Evolutionary conservation across 2,329 filamentous ascomycete genomes (phyloP).

Genomic region (Fusarium graminum): DNA sequence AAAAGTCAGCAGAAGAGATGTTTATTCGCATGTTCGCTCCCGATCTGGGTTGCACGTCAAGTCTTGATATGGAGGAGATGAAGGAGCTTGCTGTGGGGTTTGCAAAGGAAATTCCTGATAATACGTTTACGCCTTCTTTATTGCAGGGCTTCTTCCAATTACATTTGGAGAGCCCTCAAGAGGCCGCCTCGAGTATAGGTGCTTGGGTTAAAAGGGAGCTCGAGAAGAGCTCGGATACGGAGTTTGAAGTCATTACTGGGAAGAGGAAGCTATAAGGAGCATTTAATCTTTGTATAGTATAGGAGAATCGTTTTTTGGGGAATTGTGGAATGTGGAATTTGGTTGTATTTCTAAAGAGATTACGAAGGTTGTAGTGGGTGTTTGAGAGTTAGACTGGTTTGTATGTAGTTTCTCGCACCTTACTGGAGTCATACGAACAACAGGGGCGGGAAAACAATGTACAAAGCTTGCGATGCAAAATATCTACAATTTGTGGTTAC

Average conservation of each 20-base stretch:
- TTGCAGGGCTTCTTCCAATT: conserved; percentile 64
- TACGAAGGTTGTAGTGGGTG: too few species aligned
- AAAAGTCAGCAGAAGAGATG: conserved; percentile 60
- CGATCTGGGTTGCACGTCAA: conserved; percentile 48
- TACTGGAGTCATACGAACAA: too few species aligned
- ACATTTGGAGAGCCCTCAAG: conserved; percentile 56
- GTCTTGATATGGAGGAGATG: conserved; percentile 50
- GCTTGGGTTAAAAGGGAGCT: conserved; percentile 56
- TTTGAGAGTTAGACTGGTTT: too few species aligned
- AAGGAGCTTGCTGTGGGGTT: conserved; percentile 66
- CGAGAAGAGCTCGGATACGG: conserved; percentile 46
- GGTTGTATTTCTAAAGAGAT: too few species aligned
- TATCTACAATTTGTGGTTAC: too few species aligned
- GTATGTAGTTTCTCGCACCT: too few species aligned
- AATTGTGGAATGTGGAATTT: accelerated
- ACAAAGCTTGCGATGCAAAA: too few species aligned
- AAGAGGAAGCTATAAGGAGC: conserved; percentile 27
- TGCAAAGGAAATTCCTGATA: conserved; percentile 63
- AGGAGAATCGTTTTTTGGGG: neutral
- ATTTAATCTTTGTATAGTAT: conserved; percentile 8
- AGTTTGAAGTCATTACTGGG: conserved; percentile 49
- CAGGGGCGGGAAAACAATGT: too few species aligned
- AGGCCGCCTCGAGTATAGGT: conserved; percentile 53
- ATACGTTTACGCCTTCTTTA: conserved; percentile 63
- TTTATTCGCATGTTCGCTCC: conserved; percentile 61